These are phyloP conservation scores for Amesomyces nigricolor DNA, from an alignment of 2,329 filamentous ascomycete genomes.

Conservation along the genomic window DNA sequence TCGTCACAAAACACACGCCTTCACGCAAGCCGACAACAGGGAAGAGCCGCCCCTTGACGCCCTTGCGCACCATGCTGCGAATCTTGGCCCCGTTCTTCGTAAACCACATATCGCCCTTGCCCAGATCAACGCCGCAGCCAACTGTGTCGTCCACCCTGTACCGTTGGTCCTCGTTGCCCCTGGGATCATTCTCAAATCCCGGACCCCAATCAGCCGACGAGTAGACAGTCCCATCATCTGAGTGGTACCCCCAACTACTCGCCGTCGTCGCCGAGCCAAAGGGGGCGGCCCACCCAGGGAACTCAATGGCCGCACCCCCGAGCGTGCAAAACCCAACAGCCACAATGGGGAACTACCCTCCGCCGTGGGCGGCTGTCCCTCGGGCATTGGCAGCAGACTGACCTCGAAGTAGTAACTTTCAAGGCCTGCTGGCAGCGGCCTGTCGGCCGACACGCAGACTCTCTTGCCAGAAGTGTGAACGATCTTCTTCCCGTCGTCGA, in stretches of 20 bases:
- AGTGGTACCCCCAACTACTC: slow-evolving; percentile 19
- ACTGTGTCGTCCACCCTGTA: slow-evolving; percentile 19
- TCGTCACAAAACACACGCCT: slow-evolving; percentile 15
- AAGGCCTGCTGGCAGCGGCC: slow-evolving; percentile 19
- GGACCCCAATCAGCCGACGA: slow-evolving; percentile 1
- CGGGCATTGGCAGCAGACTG: background rate
- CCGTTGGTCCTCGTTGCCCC: background rate
- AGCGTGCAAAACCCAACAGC: slow-evolving; percentile 22
- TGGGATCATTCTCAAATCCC: background rate
- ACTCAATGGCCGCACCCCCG: slow-evolving; percentile 18
- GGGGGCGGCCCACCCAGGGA: slow-evolving; percentile 17
- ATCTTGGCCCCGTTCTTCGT: slow-evolving; percentile 19
- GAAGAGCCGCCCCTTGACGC: slow-evolving; percentile 18
- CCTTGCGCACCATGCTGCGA: slow-evolving; percentile 4
- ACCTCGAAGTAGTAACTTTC: slow-evolving; percentile 24
- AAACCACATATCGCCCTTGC: slow-evolving; percentile 14
- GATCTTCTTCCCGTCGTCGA: background rate
- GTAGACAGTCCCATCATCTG: slow-evolving; percentile 17
- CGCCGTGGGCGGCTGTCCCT: background rate
- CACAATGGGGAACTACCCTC: slow-evolving; percentile 2
- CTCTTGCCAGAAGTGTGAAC: background rate
- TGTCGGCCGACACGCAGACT: slow-evolving; percentile 19
- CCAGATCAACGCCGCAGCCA: slow-evolving; percentile 20
- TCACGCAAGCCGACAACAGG: slow-evolving; percentile 19
- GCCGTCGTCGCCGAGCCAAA: background rate